Evolutionary conservation across 176 grass and related monocot genomes (phyloP), one percentile per base, ranked within the genome.

Genomic region (Pontederia paniculata): DNA sequence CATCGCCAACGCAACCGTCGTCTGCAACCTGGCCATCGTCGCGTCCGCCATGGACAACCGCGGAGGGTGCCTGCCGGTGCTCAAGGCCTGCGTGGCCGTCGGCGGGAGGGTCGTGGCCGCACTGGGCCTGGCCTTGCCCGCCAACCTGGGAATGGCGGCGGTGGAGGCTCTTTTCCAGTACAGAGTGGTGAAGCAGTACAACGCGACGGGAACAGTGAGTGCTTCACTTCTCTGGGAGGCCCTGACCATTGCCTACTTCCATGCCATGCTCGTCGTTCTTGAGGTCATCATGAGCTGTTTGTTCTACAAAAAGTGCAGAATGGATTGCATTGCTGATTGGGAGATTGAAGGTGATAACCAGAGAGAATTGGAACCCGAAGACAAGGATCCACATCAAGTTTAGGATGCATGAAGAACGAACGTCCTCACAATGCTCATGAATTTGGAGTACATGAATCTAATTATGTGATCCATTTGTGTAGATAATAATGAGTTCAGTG

Each of bases 211-310:
- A 12, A 78, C 54, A 57, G 23, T 91, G 53, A 19, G 7, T 19
- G 62, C 77, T 0, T 77, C 54, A 2, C 48, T 91, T 50, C 68
- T 88, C 50, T 85, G 83, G 52, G 93, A 98, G 78, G 83, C 83
- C 11, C 81, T 88, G 76, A 88, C 83, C 0, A 79, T 98, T 55
- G 78, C 77, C 0, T 98, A 91, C 58, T 76, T 98, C 60, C 77
- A 98, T 59, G 73, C 83, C 3, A 28, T 98, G 43, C 74, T 85
- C 47, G 64, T 88, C 10, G 87, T 91, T 20, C 60, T 98, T n/a
- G 93, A 98, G 80, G 83, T 88, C 45, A 75, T 98, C 65, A 73
- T 88, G 13, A 84, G 62, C 60, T 91, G 80, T 66, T 70, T 88
- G 44, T 98, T 81, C 44, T 98, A 77, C 76, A 8, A 45, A 62